Evolutionary conservation across 257 asterid genomes (phyloP).

Genomic region (Orobanche coerulescens): DNA sequence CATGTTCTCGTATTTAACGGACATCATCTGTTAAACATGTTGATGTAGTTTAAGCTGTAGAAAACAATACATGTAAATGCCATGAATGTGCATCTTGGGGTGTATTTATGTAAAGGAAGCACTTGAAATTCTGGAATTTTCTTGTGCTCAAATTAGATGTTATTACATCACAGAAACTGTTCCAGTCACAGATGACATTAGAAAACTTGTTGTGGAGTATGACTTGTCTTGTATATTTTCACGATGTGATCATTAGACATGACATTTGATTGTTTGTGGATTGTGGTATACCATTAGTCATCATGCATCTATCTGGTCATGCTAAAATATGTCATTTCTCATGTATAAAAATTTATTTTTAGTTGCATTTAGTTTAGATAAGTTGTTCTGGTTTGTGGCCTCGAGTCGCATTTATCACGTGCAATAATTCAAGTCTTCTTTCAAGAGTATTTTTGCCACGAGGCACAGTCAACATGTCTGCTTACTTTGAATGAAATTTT

Average conservation of each 20-base stretch:
- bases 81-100: background rate
- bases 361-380: background rate
- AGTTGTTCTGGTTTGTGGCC: background rate
- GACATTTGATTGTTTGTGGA: background rate
- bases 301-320: background rate
- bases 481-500: background rate
- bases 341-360: background rate
- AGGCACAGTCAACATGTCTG: background rate
- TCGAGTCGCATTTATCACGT: background rate
- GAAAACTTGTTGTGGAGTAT: background rate
- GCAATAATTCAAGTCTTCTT: background rate
- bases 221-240: background rate
- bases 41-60: background rate
- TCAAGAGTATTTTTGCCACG: background rate
- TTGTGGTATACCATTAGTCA: background rate
- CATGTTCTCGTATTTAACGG: background rate
- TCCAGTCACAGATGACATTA: background rate
- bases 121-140: background rate
- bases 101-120: background rate
- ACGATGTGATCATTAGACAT: background rate
- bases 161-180: background rate
- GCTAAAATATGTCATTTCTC: background rate
- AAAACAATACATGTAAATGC: slow-evolving; percentile 3
- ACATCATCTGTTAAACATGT: background rate
- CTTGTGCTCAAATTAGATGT: background rate